Conservation (phyloP, 2,329 filamentous ascomycete species). For the Aspergillus piperis region DNA sequence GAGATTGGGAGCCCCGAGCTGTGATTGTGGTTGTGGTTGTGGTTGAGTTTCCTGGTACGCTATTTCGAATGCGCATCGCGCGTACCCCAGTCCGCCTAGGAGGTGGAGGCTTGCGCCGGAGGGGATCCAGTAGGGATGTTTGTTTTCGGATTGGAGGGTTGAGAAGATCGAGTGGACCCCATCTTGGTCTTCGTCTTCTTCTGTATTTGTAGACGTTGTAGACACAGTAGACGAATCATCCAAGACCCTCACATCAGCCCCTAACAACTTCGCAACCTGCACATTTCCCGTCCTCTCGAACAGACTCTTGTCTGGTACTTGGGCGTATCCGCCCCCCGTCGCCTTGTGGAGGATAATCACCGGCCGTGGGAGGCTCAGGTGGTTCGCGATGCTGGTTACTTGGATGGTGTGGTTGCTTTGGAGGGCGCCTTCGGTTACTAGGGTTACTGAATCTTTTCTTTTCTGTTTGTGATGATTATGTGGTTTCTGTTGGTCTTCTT, state of each 20-base stretch:
- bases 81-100: slow-evolving; percentile 38
- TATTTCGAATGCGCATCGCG: slow-evolving; percentile 36
- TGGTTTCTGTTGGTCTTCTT: slow-evolving; percentile 19
- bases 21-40: slow-evolving; percentile 7
- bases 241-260: slow-evolving; percentile 53
- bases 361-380: slow-evolving; percentile 26
- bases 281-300: slow-evolving; percentile 31
- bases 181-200: no score
- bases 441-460: slow-evolving; percentile 16
- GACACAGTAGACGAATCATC: neutral
- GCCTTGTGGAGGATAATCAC: slow-evolving; percentile 31
- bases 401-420: slow-evolving; percentile 43
- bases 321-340: slow-evolving; percentile 29
- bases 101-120: slow-evolving; percentile 38
- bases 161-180: neutral
- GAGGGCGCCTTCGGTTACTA: slow-evolving; percentile 40
- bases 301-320: slow-evolving; percentile 13
- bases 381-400: slow-evolving; percentile 32
- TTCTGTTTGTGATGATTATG: slow-evolving; percentile 8
- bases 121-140: slow-evolving; percentile 37
- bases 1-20: no score
- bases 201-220: neutral
- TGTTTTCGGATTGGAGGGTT: neutral
- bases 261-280: slow-evolving; percentile 31
- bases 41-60: slow-evolving; percentile 28